A percentile compares a stretch with the other conserved stretches of the same genome.
Evolutionary conservation across 441 rosid species (phyloP).

Genomic region (Pelargonium fulgidum): DNA sequence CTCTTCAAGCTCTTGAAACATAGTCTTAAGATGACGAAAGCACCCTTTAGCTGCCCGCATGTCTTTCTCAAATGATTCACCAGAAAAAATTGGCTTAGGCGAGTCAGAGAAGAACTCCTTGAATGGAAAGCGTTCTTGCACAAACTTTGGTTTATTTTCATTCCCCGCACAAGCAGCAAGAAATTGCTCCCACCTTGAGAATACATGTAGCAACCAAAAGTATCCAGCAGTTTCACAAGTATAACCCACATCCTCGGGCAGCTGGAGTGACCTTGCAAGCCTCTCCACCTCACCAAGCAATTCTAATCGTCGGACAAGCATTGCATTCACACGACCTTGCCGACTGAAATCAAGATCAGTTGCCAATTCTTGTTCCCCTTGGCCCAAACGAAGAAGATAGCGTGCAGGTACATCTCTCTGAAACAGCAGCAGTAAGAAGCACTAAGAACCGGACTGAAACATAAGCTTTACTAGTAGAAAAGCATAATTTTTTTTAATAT

Average conservation of each 20-base stretch:
- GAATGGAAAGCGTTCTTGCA: conserved; percentile 83
- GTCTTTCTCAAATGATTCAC: conserved; percentile 87
- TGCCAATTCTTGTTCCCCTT: conserved; percentile 99
- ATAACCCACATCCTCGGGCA: conserved; percentile 98
- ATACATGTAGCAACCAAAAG: conserved; percentile 97
- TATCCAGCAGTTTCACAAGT: conserved; percentile 99
- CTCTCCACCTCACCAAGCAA: conserved; percentile 90
- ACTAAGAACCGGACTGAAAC: conserved; percentile 7
- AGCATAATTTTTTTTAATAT: neutral
- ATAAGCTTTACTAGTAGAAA: conserved; percentile 8
- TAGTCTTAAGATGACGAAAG: conserved; percentile 79
- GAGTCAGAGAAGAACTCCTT: conserved; percentile 83
- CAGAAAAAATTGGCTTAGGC: conserved; percentile 69
- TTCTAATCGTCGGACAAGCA: conserved; percentile 96
- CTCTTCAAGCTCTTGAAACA: conserved; percentile 98
- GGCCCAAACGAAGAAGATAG: conserved; percentile 98
- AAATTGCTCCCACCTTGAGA: conserved; percentile 94
- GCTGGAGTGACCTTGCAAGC: conserved; percentile 89
- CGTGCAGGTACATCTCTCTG: conserved; percentile 99
- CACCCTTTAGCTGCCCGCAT: conserved; percentile 96
- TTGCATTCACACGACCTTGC: conserved; percentile 97
- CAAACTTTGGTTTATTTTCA: conserved; percentile 64
- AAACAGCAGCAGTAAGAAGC: conserved; percentile 24
- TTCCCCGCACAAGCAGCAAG: conserved; percentile 83
- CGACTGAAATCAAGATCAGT: conserved; percentile 98